Base-by-base conservation (phyloP, 768 basidiomycete species). In the Mycena floridula region DNA sequence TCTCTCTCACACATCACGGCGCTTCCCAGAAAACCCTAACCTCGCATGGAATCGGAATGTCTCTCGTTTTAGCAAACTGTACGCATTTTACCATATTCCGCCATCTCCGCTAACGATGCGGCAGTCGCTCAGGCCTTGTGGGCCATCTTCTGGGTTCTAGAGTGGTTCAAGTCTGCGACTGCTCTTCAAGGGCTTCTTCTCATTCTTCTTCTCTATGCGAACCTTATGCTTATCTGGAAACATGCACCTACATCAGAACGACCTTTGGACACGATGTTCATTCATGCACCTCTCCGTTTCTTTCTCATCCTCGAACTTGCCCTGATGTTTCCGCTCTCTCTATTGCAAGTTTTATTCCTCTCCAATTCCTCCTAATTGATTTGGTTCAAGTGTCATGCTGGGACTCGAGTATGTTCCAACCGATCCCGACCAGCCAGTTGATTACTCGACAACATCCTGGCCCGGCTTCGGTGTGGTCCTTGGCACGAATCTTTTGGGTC, bases 261-360 rank as follows among this genome's bases (percentile, higher is more conserved):
- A 1, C 89, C 89, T 0, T 60, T 94, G 30, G 90, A 93, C 59
- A 80, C 78, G 25, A 72, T 82, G 0, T 81, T 94, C 51, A 88
- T 96, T 45, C 93, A 96, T 53, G 86, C 88, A 0, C 94, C 94
- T 0, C 68, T 95, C 43, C 73, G 88, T 3, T 81, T 90, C 47
- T 85, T 85, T 58, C 59, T 76, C 30, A 61, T 73, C 23, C 57
- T 82, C 2, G 76, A 79, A 2, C 59, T 83, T 22, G 63, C 62
- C 3, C 64, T 85, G 26, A 64, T 85, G 46, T 81, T 89, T 48
- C 72, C 76, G 0, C 55, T 74, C 44, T 74, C 60, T 54, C 79
- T 77, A 39, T 85, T 70, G 78, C 87, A 45, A 65, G 79, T 49
- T 25, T 58, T 62, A 0, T 44, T 78, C 36, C 57, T 77, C 49